Base-by-base conservation (phyloP, 2,329 filamentous ascomycete genomes). In the Monosporascus sp. region DNA sequence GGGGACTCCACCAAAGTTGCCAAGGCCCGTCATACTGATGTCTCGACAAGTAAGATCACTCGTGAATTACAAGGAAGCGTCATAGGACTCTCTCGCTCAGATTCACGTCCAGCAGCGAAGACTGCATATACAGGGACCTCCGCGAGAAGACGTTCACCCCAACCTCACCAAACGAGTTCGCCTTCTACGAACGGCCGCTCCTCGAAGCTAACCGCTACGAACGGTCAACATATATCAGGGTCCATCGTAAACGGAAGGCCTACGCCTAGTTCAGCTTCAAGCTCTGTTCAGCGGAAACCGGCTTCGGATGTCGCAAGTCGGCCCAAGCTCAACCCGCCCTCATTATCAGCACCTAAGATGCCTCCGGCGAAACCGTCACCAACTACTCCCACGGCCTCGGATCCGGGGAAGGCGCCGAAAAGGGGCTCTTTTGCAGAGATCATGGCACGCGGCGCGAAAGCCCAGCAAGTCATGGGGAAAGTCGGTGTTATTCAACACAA, bases 401-500 rank as follows among this genome's bases (percentile, higher is more conserved):
- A 61, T 24, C 56, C 67, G 1, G 64, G 73, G 5, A 72, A 71
- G 53, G 67, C 73, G 3, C 84, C 83, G 1, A 90, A 90, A 69
- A 89, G 87, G 64, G 85, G 86, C 2, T 88, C 85, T 0, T 92
- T 84, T 66, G 82, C 84, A 38, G 87, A 90, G 62, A 86, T 90
- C 54, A 78, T 92, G 71, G 85, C 85, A 51, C 80, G 86, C 59
- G 89, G 83, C 34, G 84, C 88, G 63, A 82, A 82, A 55, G 85
- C 82, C 14, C 82, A 88, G 62, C 75, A 74, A 39, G 74, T 72
- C 41, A 80, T 82, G 73, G 79, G 75, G n/a, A 79, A 80, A 60
- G 77, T 86, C 24, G 86, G 86, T 51, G 84, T 83, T 60, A 89
- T 90, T 59, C 87, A 89, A 65, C 86, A 90, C 68, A 90, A 90